These are phyloP conservation scores for Malus domestica DNA, from an alignment of 306 rosid species.

Conservation along the genomic window DNA sequence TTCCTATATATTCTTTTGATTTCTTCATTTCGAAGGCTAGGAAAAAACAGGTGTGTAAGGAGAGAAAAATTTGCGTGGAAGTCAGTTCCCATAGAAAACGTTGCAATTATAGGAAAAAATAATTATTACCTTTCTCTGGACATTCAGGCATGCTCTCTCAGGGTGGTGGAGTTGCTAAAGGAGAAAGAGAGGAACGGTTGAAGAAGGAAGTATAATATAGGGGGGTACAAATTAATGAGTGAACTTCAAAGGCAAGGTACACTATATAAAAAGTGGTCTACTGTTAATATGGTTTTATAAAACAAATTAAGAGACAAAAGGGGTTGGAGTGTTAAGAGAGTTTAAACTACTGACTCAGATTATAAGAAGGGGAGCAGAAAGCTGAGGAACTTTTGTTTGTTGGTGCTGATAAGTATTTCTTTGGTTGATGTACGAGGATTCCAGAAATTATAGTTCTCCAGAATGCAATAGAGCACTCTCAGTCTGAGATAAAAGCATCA, in stretches of 20 bases:
- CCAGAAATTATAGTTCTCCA: constrained; percentile 8
- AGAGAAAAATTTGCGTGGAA: background rate
- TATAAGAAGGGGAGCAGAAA: background rate
- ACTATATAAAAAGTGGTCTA: constrained; percentile 30
- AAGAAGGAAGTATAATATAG: constrained; percentile 28
- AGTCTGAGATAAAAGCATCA: constrained; percentile 4
- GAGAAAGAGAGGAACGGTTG: constrained; percentile 12
- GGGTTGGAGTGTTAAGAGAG: background rate
- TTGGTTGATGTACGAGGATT: constrained; percentile 33
- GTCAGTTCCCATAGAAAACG: background rate
- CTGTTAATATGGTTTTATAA: constrained; percentile 21
- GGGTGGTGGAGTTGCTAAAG: constrained; percentile 18
- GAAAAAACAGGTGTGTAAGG: too few species aligned
- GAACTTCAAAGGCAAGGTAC: constrained; percentile 84
- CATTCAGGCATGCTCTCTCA: constrained; percentile 91
- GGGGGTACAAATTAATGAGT: constrained; percentile 24
- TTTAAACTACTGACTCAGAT: background rate
- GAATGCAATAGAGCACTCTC: background rate
- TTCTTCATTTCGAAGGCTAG: background rate
- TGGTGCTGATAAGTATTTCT: constrained; percentile 12
- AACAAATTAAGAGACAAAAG: constrained; percentile 16
- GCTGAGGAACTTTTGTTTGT: background rate
- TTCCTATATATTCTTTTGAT: background rate
- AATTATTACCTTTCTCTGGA: constrained; percentile 88
- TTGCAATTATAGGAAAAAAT: background rate